phyloP scores from a whole-genome alignment of 1,284 basidiomycete species.

The Rhodotorula sp. region DNA sequence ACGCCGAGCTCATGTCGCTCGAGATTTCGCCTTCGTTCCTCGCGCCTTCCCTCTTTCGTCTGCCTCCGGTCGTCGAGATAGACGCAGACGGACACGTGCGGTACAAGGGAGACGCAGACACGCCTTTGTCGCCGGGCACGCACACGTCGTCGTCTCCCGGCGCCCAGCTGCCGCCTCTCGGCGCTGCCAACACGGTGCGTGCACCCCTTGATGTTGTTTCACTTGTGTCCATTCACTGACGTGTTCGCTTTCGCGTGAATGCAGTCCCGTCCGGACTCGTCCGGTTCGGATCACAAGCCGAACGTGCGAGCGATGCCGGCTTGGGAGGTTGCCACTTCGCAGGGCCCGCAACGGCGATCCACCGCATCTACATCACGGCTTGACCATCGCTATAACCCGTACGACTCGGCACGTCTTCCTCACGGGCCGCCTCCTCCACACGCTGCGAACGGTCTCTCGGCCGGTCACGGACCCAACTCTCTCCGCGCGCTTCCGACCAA shows the following conservation, averaged over 20 bases:
- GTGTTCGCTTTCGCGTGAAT: neutral
- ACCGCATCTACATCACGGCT: neutral
- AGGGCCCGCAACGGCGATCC: neutral
- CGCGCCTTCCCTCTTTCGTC: slow-evolving; percentile 36
- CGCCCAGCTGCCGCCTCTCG: neutral
- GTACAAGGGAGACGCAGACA: slow-evolving; percentile 38
- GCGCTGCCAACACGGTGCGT: too few relatives aligned
- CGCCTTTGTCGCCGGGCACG: slow-evolving; percentile 29
- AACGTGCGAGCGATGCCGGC: neutral
- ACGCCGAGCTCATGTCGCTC: slow-evolving; percentile 81
- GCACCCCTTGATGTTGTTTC: too few relatives aligned
- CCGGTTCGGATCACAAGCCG: neutral
- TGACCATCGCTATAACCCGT: neutral
- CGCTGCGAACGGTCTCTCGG: neutral
- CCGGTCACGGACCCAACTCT: neutral
- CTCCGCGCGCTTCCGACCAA: neutral
- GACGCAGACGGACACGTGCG: slow-evolving; percentile 29
- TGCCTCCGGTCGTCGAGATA: slow-evolving; percentile 43
- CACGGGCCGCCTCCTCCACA: neutral
- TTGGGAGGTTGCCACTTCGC: neutral
- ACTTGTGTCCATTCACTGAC: neutral
- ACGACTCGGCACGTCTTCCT: neutral
- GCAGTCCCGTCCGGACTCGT: neutral
- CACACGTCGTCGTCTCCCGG: neutral
- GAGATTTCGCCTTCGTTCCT: slow-evolving; percentile 60